Base-by-base conservation (phyloP, 2,329 filamentous ascomycete species). In the Elsinoe necatrix region DNA sequence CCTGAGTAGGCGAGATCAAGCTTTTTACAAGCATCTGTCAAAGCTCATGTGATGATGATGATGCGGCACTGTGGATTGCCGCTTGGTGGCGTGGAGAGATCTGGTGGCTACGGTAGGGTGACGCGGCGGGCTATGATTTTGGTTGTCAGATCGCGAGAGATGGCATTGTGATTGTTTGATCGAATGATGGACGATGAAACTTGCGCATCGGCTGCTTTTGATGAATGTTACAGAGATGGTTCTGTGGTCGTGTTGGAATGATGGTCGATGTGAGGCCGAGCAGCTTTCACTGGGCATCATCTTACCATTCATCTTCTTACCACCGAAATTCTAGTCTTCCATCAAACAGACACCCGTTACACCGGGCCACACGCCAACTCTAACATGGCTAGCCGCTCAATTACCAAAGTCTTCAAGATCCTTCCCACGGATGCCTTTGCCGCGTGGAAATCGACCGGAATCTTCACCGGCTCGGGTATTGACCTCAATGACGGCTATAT, bases 401-500 rank as follows among this genome's bases (percentile, higher is more conserved):
- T 27, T 34, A 51, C 31, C 14, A 52, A 27, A 18, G 60, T 55
- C 29, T 60, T 51, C 58, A 61, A 61, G 31, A 60, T 61, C 56
- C 54, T 61, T 14, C 59, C 47, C 18, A 43, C 56, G 41, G 34
- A n/a, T 18, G 52, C 56, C 39, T 61, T 50, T 43, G 21, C 39
- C 29, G 42, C 29, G 3, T 61, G 58, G 58, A 43, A 37, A 12
- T 23, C 25, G 5, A 6, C 50, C 34, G 56, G 52, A 45, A 20
- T 29, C 25, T 60, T 61, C 58, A 31, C 54, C 35, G 58, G 58
- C 39, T 58, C 60, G 41, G 47, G 52, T 16, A 58, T 61, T 45
- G 60, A 61, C 47, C 45, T 60, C 20, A 43, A 37, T 4, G 60
- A 61, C 57, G 60, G 60, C 29, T 61, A 60, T 48, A 60, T 61